Evolutionary conservation across 345 rosid species (phyloP).

Genomic region (Kandelia obovata): DNA sequence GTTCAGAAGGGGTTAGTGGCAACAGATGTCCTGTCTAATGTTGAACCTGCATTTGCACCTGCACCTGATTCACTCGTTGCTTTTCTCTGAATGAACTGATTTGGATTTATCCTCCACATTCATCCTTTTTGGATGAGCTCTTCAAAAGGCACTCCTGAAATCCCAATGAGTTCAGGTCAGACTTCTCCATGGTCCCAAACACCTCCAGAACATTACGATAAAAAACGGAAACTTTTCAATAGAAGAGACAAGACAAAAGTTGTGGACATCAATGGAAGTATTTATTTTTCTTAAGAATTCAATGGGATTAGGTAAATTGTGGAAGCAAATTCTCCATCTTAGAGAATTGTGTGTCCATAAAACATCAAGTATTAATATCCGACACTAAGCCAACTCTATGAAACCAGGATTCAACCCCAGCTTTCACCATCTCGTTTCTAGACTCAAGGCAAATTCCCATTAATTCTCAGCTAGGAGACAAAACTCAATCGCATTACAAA

Average conservation of each 20-base stretch:
- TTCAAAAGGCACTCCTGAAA: constrained; percentile 33
- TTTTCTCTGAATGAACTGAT: constrained; percentile 31
- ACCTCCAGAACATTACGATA: neutral
- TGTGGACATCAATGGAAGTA: neutral
- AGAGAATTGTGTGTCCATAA: too few relatives aligned
- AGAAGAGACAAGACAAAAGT: neutral
- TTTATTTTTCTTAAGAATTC: neutral
- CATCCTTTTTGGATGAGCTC: constrained; percentile 41
- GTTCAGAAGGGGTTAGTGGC: constrained; percentile 64
- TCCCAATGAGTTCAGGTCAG: constrained; percentile 16
- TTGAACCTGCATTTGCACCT: constrained; percentile 85
- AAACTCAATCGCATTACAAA: too few relatives aligned
- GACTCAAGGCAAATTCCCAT: too few relatives aligned
- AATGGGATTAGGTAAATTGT: neutral
- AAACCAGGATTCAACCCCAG: too few relatives aligned
- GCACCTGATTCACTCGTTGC: constrained; percentile 52
- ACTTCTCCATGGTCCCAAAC: constrained; percentile 22
- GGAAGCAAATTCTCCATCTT: too few relatives aligned
- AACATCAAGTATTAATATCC: too few relatives aligned
- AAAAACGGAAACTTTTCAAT: neutral
- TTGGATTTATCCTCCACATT: constrained; percentile 39
- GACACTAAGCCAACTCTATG: too few relatives aligned
- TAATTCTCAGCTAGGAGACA: too few relatives aligned
- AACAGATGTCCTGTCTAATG: constrained; percentile 42
- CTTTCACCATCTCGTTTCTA: too few relatives aligned